These are phyloP conservation scores for Eucalyptus lansdowneana DNA, from an alignment of 345 rosid genomes.

Conservation along the genomic window DNA sequence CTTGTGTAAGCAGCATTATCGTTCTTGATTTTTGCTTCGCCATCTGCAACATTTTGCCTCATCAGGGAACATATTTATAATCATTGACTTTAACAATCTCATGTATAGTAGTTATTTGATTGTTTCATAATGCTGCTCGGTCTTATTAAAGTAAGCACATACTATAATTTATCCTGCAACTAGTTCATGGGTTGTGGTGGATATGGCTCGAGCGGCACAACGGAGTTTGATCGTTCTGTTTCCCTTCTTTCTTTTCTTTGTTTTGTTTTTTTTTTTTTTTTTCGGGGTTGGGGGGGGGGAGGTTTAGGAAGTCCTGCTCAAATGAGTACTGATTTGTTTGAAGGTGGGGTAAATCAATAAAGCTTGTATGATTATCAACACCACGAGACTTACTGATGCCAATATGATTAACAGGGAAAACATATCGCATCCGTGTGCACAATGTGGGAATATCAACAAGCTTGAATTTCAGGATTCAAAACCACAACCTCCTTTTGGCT, in stretches of 20 bases:
- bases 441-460: slow-evolving; percentile 92
- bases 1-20: not conserved
- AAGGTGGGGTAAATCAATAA: not conserved
- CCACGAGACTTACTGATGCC: not conserved
- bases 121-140: not conserved
- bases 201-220: not conserved
- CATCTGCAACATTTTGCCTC: not conserved
- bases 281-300: not conserved
- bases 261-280: no score
- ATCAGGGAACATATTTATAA: not conserved
- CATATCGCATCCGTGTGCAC: slow-evolving; percentile 82
- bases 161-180: not conserved
- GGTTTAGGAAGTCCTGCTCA: not conserved
- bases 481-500: slow-evolving; percentile 79
- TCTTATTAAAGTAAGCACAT: not conserved
- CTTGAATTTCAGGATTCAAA: slow-evolving; percentile 93
- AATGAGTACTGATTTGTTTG: not conserved
- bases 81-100: not conserved
- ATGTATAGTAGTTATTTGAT: not conserved
- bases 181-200: not conserved
- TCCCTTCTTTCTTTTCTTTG: not conserved
- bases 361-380: not conserved
- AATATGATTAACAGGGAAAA: slow-evolving; percentile 35
- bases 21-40: not conserved
- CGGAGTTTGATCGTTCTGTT: not conserved